Evolutionary conservation across 306 rosid genomes (phyloP), one percentile per base, ranked within the genome.

Genomic region (Quercus robur): DNA sequence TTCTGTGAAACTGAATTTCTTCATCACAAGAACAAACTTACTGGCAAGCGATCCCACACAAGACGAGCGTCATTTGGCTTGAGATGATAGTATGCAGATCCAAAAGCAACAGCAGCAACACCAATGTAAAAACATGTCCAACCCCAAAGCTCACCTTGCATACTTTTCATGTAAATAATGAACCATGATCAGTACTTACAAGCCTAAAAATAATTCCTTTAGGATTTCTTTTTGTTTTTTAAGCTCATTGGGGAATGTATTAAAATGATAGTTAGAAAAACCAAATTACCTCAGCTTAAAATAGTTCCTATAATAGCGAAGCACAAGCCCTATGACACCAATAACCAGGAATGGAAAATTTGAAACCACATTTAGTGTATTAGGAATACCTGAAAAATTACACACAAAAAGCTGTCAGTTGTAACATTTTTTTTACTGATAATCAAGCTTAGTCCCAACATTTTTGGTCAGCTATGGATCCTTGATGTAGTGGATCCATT

Each of bases 1-100:
- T 68, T 74, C 73, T 54, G 49, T 13, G 52, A 54, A 71, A 59
- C 7, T 5, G 28, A 81, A 69, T 54, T 77, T 51, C 46, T 81
- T 23, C 56, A 49, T 0, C 23, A 78, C 55, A 66, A 70, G 17
- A 77, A 67, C 20, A 66, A 84, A 89, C 97, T 90, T 84, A 94
- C 99, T 0, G 99, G 99, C 83, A 94, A 81, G 51, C 97, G 87
- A 84, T 94, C 99, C 97, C 99, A 94, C 28, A 94, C 95, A 75
- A 94, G 98, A 71, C 82, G 80, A 79, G 89, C 88, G 25, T 94
- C 93, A 73, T 93, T 86, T 64, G 99, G 99, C 59, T 93, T 85
- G 62, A 94, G 91, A 86, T 94, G 99, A 79, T 94, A 94, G 87
- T 93, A 94, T 2, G 99, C 75, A 55, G 99, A 94, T 64, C 99